Evolutionary conservation across 176 grass and related monocot genomes (phyloP), one percentile per base, ranked within the genome.

Genomic region (Saccharum spontaneum): DNA sequence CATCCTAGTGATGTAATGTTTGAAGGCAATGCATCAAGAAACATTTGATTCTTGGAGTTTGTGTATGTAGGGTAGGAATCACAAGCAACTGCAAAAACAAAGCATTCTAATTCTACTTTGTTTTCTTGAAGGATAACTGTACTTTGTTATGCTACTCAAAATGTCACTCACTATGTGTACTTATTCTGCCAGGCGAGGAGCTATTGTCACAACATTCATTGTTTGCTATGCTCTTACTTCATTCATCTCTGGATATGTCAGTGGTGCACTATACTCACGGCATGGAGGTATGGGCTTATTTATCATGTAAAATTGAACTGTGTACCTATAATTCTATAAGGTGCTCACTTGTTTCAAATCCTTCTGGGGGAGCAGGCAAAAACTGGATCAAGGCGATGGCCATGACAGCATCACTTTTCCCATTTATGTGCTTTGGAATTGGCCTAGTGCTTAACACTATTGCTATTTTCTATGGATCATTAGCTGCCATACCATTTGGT

Each of bases 141-240:
- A 55, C 54, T 87, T 71, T 65, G 30, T 73, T 66, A 80, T 79
- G 61, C 38, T 84, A 61, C 10, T 55, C 44, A 69, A 85, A 57
- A 7, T 67, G 1, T 43, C 44, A n/a, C 45, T 87, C 22, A 76
- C 37, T 12, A 20, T 79, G 17, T 57, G 52, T 84, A 85, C 75
- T 55, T 85, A 67, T 76, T 73, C 49, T 84, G 54, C 62, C 69
- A 98, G 95, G 79, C 87, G 95, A 49, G 95, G 93, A 50, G 89
- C 89, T 85, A 98, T 95, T 73, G 93, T 90, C 66, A 98, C 93
- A 41, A 98, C 92, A 76, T 95, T 95, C 72, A 98, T 98, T 82
- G 87, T 95, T 43, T 98, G 95, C 76, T 98, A 98, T 90, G 93
- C 93, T 74, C 92, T 98, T 77, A 98, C 93, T 77, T 98, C 95